Conservation (phyloP, 208 protist genomes). For the Crithidia thermophila region DNA sequence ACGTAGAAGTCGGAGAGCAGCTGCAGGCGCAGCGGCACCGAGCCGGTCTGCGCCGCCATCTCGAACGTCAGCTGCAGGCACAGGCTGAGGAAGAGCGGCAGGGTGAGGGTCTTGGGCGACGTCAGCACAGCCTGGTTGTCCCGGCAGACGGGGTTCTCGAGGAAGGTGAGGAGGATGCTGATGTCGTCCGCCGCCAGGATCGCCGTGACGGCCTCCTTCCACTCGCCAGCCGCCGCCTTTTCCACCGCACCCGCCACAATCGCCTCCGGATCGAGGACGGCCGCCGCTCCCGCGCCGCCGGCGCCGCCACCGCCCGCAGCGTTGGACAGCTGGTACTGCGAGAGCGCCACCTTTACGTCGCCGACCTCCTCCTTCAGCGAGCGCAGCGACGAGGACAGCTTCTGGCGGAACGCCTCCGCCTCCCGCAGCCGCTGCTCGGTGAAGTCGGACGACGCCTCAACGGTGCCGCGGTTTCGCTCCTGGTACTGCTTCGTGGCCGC, state of each 20-base stretch:
- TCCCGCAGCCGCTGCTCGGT: constrained; percentile 34
- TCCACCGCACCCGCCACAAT: constrained; percentile 61
- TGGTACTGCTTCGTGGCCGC: constrained; percentile 36
- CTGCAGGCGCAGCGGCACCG: constrained; percentile 73
- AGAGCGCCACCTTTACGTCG: constrained; percentile 46
- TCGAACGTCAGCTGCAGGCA: constrained; percentile 86
- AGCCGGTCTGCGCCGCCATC: constrained; percentile 46
- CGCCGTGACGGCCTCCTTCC: constrained; percentile 68
- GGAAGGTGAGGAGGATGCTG: constrained; percentile 75
- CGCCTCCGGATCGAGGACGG: constrained; percentile 58
- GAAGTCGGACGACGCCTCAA: constrained; percentile 38
- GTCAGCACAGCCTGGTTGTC: constrained; percentile 65
- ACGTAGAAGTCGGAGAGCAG: constrained; percentile 81
- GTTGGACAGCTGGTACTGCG: constrained; percentile 29
- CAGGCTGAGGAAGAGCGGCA: constrained; percentile 83
- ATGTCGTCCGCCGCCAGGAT: constrained; percentile 78
- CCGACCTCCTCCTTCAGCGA: constrained; percentile 55
- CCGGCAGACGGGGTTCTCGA: constrained; percentile 73
- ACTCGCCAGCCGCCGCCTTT: constrained; percentile 67
- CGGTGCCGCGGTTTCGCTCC: constrained; percentile 37
- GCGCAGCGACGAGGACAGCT: constrained; percentile 43
- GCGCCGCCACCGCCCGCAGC: constrained; percentile 9
- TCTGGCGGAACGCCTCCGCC: constrained; percentile 40
- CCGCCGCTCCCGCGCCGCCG: constrained; percentile 15
- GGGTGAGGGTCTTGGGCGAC: constrained; percentile 56